Evolutionary conservation across 352 stramenopile species (phyloP).

Genomic region (Pythium grandisporangium): DNA sequence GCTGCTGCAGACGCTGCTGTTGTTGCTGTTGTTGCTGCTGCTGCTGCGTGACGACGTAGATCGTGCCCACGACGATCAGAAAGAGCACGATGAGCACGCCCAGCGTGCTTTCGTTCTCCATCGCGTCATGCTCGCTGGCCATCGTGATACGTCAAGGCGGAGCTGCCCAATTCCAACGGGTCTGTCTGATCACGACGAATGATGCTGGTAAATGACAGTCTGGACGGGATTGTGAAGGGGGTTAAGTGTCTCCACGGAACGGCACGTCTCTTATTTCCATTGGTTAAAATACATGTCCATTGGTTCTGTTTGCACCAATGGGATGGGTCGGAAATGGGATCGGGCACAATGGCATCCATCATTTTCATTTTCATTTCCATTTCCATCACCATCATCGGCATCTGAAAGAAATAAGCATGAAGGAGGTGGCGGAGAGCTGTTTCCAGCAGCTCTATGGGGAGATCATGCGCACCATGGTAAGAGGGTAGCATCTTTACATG

Average conservation of each 20-base stretch:
- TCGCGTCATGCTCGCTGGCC: conserved; percentile 24
- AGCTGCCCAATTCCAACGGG: too few species aligned
- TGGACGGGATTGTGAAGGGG: conserved; percentile 4
- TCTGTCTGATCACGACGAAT: too few species aligned
- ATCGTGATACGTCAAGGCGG: conserved; percentile 12
- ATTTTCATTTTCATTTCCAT: too few species aligned
- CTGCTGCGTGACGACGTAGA: conserved; percentile 69
- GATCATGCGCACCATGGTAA: conserved; percentile 79
- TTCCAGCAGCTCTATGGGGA: conserved; percentile 85
- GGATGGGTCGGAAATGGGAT: too few species aligned
- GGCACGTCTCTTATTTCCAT: conserved; percentile 2
- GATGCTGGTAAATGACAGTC: too few species aligned
- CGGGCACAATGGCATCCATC: too few species aligned
- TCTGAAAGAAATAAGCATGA: conserved; percentile 39
- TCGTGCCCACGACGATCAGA: conserved; percentile 58
- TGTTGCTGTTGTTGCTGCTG: conserved; percentile 16
- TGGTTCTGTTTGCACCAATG: too few species aligned
- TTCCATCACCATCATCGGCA: too few species aligned
- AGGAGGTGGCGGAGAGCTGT: conserved; percentile 79
- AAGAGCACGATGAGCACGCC: conserved; percentile 63
- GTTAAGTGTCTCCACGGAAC: not conserved
- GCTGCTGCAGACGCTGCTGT: conserved; percentile 1
- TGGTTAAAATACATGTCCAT: too few species aligned
- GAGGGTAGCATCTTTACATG: too few species aligned
- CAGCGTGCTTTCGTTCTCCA: conserved; percentile 62